Evolutionary conservation across 2,329 filamentous ascomycete species (phyloP).

Genomic region (Paecilomyces variotii): DNA sequence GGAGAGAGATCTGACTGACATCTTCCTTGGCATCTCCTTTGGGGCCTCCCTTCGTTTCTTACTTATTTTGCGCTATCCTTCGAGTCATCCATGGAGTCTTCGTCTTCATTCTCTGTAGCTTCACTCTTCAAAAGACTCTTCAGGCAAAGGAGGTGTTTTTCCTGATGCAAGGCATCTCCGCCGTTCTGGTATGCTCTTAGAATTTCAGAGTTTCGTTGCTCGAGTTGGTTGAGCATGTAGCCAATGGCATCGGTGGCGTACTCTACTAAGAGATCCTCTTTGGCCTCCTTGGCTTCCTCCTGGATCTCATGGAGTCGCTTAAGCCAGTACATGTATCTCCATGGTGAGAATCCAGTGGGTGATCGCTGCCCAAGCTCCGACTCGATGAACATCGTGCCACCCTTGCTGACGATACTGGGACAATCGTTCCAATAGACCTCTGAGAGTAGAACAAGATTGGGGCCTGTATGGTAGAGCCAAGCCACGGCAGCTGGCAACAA

Average conservation of each 20-base stretch:
- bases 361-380: constrained; percentile 16
- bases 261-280: constrained; percentile 13
- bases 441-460: constrained; percentile 13
- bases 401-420: constrained; percentile 8
- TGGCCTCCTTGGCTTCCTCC: constrained; percentile 11
- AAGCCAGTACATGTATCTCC: constrained; percentile 20
- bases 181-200: constrained; percentile 8
- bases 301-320: constrained; percentile 16
- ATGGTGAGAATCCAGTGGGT: constrained; percentile 15
- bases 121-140: constrained; percentile 1
- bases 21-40: no score
- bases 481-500: constrained; percentile 11
- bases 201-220: constrained; percentile 12
- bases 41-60: no score
- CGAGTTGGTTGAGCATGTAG: constrained; percentile 9
- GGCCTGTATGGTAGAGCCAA: constrained; percentile 12
- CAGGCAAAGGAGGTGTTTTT: constrained; percentile 8
- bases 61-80: no score
- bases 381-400: constrained; percentile 11
- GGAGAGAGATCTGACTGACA: no score
- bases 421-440: constrained; percentile 7
- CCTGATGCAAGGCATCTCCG: constrained; percentile 5
- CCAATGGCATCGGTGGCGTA: constrained; percentile 12
- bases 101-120: no score
- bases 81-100: no score